Evolutionary conservation across 129 eudicot genomes (phyloP), one percentile per base, ranked within the genome.

Genomic region (Tagetes erecta): DNA sequence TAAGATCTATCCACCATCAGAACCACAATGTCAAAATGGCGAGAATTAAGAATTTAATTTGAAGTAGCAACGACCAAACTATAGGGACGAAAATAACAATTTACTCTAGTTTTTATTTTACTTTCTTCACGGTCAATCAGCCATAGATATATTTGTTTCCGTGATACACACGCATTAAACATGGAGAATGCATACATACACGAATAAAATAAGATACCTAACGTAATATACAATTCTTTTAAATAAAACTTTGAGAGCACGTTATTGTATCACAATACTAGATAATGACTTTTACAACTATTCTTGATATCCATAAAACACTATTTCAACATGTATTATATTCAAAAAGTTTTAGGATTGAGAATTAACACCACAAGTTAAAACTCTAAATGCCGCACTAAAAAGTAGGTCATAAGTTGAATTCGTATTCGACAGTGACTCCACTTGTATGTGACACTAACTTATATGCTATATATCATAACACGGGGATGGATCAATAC

Each of bases 361-460:
- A 63, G 70, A 69, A 68, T 59, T 58, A 53, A 69, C 58, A 44
- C 76, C 33, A 38, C 53, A 69, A 37, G 70, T 77, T 58, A 20
- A 20, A 20, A 20, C 27, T 20, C 27, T 77, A 69, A 46, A 57
- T 49, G 41, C 68, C 57, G 13, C 58, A 34, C 10, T 35, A 1
- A 77, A 57, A 27, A 20, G 27, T 45, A 69, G 14, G 55, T 76
- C 62, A 46, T 57, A 46, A 44, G 57, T 68, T 33, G 12, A 69
- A 36, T 77, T 77, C 70, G 63, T 77, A 69, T 70, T 77, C 63
- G 81, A 77, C 39, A 35, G 62, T 41, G 69, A 77, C 81, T 57
- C 63, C 33, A 36, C 67, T 12, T 57, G 70, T 7, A 12, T 57
- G 10, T n/a, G 13, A 47, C 11, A 46, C 8, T 47, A 3, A 47